Percentiles rank a stretch among this genome's conserved stretches.
Conservation (phyloP, 2,329 filamentous ascomycete genomes). For the Neonectria sp. region DNA sequence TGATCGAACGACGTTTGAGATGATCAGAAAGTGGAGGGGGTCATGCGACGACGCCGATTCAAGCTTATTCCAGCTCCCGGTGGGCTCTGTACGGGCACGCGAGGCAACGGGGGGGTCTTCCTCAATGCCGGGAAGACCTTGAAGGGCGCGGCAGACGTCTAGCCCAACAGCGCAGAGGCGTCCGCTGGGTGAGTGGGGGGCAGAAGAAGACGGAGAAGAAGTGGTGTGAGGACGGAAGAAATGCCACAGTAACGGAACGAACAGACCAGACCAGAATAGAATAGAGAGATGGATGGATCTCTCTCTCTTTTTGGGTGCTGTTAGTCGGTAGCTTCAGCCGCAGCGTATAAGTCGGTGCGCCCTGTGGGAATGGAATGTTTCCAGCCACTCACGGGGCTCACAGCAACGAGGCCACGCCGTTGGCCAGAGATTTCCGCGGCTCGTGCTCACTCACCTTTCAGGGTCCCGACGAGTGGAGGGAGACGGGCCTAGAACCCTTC, state of each 20-base stretch:
- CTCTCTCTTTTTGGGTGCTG: no score
- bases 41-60: neutral
- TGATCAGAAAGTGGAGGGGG: neutral
- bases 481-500: slow-evolving; percentile 7
- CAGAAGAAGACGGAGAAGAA: neutral
- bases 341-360: neutral
- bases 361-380: neutral
- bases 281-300: no score
- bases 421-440: neutral
- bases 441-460: neutral
- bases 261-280: neutral
- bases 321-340: neutral
- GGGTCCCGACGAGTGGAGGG: neutral
- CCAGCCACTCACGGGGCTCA: neutral
- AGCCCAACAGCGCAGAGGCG: neutral
- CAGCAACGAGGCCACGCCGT: neutral
- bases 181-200: neutral
- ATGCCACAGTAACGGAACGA: neutral
- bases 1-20: slow-evolving; percentile 6
- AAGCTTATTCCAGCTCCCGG: neutral
- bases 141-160: neutral
- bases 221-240: slow-evolving; percentile 4
- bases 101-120: no score
- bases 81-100: no score
- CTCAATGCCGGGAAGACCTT: neutral